Evolutionary conservation across 2,329 filamentous ascomycete species (phyloP).

Genomic region (Monosporascus sp.): DNA sequence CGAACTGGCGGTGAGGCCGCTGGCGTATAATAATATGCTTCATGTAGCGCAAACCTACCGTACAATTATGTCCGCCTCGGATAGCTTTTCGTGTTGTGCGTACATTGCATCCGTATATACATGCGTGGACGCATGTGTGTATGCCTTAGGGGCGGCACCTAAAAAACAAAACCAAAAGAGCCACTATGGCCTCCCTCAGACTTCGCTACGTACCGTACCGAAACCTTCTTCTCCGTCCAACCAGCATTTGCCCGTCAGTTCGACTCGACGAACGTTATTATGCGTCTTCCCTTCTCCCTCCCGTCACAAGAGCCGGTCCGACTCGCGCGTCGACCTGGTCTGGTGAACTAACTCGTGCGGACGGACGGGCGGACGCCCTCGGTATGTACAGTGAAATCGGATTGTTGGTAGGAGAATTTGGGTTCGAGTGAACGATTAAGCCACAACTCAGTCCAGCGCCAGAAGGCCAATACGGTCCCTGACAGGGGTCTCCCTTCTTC

Average conservation of each 20-base stretch:
- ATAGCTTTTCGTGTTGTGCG: too few relatives aligned
- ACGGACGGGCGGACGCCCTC: neutral
- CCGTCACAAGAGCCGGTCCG: neutral
- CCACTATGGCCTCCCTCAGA: neutral
- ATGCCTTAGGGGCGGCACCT: too few relatives aligned
- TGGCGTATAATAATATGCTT: neutral
- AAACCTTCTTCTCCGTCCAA: neutral
- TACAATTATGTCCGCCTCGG: neutral
- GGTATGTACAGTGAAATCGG: neutral
- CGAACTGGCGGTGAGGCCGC: neutral
- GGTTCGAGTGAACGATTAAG: neutral
- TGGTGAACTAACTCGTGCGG: neutral
- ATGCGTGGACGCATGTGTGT: too few relatives aligned
- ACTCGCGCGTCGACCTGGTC: neutral
- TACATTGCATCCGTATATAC: too few relatives aligned
- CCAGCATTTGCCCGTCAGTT: neutral
- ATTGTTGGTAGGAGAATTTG: too few relatives aligned
- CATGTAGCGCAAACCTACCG: neutral
- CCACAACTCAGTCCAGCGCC: neutral
- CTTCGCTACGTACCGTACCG: conserved; percentile 2
- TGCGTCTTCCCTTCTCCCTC: neutral
- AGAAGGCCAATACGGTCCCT: neutral
- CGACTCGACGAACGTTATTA: neutral
- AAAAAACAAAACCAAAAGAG: neutral
- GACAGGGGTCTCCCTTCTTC: neutral